Percentiles rank a stretch among this genome's conserved stretches.
These are phyloP conservation scores for Loxodes magnus DNA, from an alignment of 73 alveolate genomes.

Conservation along the genomic window DNA sequence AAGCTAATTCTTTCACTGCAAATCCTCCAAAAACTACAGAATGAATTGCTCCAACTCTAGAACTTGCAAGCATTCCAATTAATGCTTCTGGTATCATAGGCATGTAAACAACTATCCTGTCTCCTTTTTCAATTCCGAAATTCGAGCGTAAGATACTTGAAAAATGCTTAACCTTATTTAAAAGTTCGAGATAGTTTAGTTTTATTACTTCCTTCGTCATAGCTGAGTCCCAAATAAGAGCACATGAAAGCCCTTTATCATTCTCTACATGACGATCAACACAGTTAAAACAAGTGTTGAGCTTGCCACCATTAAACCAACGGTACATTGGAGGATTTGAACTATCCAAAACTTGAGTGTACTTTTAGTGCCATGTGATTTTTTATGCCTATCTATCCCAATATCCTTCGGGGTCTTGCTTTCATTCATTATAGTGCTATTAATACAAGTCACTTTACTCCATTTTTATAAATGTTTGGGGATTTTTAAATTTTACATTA, in stretches of 20 bases:
- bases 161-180: not conserved
- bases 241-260: conserved; percentile 51
- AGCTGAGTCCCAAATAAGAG: conserved; percentile 73
- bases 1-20: conserved; percentile 87
- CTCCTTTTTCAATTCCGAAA: conserved; percentile 81
- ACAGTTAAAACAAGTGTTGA: conserved; percentile 95
- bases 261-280: conserved; percentile 87
- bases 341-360: conserved; percentile 31
- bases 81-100: conserved; percentile 99
- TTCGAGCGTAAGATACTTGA: not conserved
- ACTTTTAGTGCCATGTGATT: conserved; percentile 4
- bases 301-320: conserved; percentile 87
- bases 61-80: conserved; percentile 92
- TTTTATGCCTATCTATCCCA: conserved; percentile 39
- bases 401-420: conserved; percentile 18
- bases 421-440: conserved; percentile 11
- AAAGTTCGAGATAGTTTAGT: not conserved
- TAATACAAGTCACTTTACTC: no score
- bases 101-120: conserved; percentile 92
- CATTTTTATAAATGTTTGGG: no score
- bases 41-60: conserved; percentile 98
- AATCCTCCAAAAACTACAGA: conserved; percentile 99
- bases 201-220: conserved; percentile 21
- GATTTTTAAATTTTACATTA: no score
- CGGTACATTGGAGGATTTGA: conserved; percentile 60